Conservation (phyloP, 1,284 basidiomycete genomes). For the Hemileia vastatrix region DNA sequence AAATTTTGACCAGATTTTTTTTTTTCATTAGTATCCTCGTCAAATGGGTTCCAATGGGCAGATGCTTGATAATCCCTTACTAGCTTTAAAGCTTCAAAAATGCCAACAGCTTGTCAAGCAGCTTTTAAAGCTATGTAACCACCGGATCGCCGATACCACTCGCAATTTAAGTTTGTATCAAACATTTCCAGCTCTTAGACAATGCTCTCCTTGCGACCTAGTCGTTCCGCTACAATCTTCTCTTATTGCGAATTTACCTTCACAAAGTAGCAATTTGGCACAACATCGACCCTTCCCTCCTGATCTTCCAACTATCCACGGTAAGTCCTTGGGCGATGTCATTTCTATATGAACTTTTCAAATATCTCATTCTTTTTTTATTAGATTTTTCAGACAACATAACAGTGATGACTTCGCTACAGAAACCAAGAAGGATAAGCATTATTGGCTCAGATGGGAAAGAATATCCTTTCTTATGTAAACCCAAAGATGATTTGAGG, state of each 20-base stretch:
- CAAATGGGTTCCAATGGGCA: no score
- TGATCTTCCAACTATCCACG: conserved; percentile 63
- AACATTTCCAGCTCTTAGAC: conserved; percentile 57
- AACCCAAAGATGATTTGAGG: conserved; percentile 93
- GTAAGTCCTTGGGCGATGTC: conserved; percentile 47
- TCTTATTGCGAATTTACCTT: conserved; percentile 76
- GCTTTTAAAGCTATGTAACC: conserved; percentile 60
- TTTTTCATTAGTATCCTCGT: no score
- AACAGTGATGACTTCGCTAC: conserved; percentile 84
- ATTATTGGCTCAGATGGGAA: conserved; percentile 74
- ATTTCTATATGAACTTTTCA: neutral
- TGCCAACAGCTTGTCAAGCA: conserved; percentile 58
- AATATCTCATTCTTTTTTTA: conserved; percentile 23
- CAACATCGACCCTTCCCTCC: conserved; percentile 72
- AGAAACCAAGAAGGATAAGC: conserved; percentile 83
- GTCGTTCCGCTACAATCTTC: conserved; percentile 90
- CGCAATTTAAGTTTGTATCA: conserved; percentile 53
- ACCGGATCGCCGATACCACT: conserved; percentile 51
- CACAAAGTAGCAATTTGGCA: conserved; percentile 57
- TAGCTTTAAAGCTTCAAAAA: conserved; percentile 42
- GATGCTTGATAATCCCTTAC: no score
- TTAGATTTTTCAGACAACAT: conserved; percentile 70
- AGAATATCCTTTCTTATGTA: conserved; percentile 84
- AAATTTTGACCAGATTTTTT: no score
- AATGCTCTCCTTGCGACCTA: conserved; percentile 57